Evolutionary conservation across 2,329 filamentous ascomycete genomes (phyloP), one percentile per base, ranked within the genome.

Genomic region (Biscogniauxia sp.): DNA sequence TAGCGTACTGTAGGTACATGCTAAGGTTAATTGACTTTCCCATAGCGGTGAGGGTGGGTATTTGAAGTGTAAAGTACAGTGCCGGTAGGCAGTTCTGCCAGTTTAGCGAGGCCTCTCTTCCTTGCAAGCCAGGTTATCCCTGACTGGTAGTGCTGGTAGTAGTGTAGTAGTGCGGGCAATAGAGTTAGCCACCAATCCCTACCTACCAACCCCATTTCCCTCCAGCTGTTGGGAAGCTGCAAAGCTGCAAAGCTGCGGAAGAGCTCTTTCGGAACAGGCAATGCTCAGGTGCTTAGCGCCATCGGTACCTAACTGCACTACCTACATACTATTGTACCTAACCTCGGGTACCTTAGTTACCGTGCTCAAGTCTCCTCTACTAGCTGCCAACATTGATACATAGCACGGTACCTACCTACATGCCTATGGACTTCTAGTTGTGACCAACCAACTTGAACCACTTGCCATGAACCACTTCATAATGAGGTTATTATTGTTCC

Each of bases 21-120:
- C 23, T 32, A 28, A 5, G 51, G 51, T 59, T 61, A 58, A 57
- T 52, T 62, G 61, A 57, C 20, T 55, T 55, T 55, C 32, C 32
- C 53, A 45, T 61, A 56, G 51, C 23, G 23, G 51, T 52, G 23
- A 52, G 20, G 23, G 51, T 26, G 37, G 37, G 37, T 45, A 45
- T 45, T 45, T 45, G 37, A 45, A 45, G 37, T 45, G 37, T 45
- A 11, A n/a, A 45, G 37, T 45, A 45, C 37, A 45, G 37, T 13
- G 15, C 15, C 37, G 37, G 37, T 45, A 45, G 37, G 37, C 15
- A n/a, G 17, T 45, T 45, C 23, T 23, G 23, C 2, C 23, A 23
- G 23, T 23, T 23, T 45, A 45, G 37, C 37, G 37, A 45, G 17
- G 11, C 37, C 37, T 5, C 11, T 45, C 37, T 45, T 45, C 37